Percentiles rank a stretch among this genome's conserved stretches.
Evolutionary conservation across 2,329 filamentous ascomycete species (phyloP).

Genomic region (Diaporthe batatas): DNA sequence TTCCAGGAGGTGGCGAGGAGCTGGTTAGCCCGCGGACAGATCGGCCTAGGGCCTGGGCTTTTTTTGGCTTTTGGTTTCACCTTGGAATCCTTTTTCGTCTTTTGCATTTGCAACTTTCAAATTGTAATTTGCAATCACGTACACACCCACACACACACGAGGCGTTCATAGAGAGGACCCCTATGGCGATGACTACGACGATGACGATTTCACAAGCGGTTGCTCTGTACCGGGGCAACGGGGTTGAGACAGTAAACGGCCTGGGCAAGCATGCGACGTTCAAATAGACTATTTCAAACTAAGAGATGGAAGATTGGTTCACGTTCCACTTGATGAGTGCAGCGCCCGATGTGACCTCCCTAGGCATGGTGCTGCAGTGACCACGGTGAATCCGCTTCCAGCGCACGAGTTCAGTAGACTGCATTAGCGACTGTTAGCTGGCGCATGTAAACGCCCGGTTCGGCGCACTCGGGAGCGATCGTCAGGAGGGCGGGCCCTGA

Average conservation of each 20-base stretch:
- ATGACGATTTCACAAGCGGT: background rate
- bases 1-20: conserved; percentile 23
- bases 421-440: conserved; percentile 8
- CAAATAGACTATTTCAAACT: conserved; percentile 19
- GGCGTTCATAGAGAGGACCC: conserved; percentile 13
- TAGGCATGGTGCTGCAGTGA: background rate
- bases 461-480: background rate
- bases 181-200: conserved; percentile 16
- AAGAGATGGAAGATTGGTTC: background rate
- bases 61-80: conserved; percentile 20
- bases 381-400: background rate
- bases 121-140: background rate
- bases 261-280: conserved; percentile 26
- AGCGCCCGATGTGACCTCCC: conserved; percentile 19
- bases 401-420: background rate
- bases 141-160: conserved; percentile 13
- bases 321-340: background rate
- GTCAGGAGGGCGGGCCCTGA: conserved; percentile 21
- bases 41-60: conserved; percentile 6
- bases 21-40: background rate
- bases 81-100: background rate
- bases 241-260: background rate
- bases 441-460: conserved; percentile 9
- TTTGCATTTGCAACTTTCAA: too few species aligned
- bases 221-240: background rate